Evolutionary conservation across 1,284 basidiomycete genomes (phyloP).

Genomic region (Chalciporus sp.): DNA sequence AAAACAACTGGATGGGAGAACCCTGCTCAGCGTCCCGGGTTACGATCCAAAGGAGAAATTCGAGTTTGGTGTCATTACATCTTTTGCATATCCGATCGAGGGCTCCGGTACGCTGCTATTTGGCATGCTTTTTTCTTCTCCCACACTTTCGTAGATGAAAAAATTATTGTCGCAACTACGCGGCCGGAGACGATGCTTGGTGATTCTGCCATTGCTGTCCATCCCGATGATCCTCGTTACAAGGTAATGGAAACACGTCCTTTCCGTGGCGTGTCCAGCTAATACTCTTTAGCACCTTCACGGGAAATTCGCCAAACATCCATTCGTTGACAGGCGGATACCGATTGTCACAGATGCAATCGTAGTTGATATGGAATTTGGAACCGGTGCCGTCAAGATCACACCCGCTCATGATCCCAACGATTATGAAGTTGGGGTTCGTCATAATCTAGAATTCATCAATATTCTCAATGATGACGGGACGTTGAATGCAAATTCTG

Average conservation of each 20-base stretch:
- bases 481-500: slow-evolving; percentile 92
- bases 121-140: background rate
- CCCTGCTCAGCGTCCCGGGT: slow-evolving; percentile 89
- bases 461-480: slow-evolving; percentile 98
- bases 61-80: slow-evolving; percentile 96
- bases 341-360: slow-evolving; percentile 90
- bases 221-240: slow-evolving; percentile 94
- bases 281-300: slow-evolving; percentile 72
- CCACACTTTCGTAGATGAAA: slow-evolving; percentile 64
- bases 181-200: slow-evolving; percentile 99
- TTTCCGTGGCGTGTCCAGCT: background rate
- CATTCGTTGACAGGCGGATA: slow-evolving; percentile 86
- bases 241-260: slow-evolving; percentile 40
- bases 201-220: slow-evolving; percentile 96
- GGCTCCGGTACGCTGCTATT: slow-evolving; percentile 59
- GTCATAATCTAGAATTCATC: slow-evolving; percentile 93
- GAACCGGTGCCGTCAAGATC: slow-evolving; percentile 99
- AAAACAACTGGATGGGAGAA: slow-evolving; percentile 88
- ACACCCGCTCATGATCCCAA: slow-evolving; percentile 99
- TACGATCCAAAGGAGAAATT: slow-evolving; percentile 95
- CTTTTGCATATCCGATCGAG: slow-evolving; percentile 93
- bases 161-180: slow-evolving; percentile 93
- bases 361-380: slow-evolving; percentile 93
- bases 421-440: slow-evolving; percentile 93
- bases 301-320: slow-evolving; percentile 91